Evolutionary conservation across 2,329 filamentous ascomycete species (phyloP).

Genomic region (Botryosphaeria dothidea): DNA sequence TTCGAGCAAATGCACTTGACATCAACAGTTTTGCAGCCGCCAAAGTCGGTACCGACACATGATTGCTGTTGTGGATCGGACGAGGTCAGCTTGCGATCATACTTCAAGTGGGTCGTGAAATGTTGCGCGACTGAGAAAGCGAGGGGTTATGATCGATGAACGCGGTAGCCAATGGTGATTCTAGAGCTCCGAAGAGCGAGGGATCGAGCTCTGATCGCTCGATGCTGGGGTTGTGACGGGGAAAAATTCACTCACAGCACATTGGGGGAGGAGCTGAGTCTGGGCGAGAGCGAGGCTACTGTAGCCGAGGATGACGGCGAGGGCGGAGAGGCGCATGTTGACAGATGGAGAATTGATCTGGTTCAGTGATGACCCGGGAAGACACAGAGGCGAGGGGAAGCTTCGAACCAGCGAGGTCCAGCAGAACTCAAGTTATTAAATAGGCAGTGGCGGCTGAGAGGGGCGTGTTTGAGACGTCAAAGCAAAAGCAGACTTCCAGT

Average conservation of each 20-base stretch:
- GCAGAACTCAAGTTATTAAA: background rate
- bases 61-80: slow-evolving; percentile 24
- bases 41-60: slow-evolving; percentile 40
- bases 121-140: background rate
- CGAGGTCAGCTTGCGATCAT: slow-evolving; percentile 13
- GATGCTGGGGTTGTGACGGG: background rate
- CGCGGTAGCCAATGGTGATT: background rate
- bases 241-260: slow-evolving; percentile 27
- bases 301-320: slow-evolving; percentile 25
- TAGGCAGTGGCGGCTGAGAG: background rate
- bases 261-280: slow-evolving; percentile 27
- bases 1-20: slow-evolving; percentile 46
- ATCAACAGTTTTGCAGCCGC: slow-evolving; percentile 40
- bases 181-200: background rate
- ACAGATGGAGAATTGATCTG: background rate
- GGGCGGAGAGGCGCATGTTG: slow-evolving; percentile 28
- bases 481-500: background rate
- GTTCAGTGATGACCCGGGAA: background rate
- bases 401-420: background rate
- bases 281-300: slow-evolving; percentile 29
- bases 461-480: background rate
- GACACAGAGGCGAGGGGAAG: background rate
- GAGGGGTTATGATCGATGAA: background rate
- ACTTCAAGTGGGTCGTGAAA: background rate
- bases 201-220: background rate